Base-by-base conservation (phyloP, 2,329 filamentous ascomycete species). In the Penicillium sp. region DNA sequence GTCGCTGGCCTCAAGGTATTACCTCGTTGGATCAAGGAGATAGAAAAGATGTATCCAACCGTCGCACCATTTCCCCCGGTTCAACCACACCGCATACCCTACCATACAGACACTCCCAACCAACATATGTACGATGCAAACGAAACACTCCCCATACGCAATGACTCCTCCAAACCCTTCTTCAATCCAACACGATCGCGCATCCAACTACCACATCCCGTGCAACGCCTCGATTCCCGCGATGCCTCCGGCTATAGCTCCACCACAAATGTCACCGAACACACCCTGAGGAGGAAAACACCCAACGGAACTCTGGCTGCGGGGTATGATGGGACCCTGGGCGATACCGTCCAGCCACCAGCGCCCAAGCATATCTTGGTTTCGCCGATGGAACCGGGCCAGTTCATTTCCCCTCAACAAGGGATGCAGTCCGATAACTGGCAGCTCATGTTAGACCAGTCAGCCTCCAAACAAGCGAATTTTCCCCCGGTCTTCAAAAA, bases 281-380 rank as follows among this genome's bases (percentile, higher is more conserved):
- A 96, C 72, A 89, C 90, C 65, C 80, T 97, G 54, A 86, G 93
- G 62, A 85, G 93, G 62, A 97, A 97, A 74, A 97, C 93, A 9
- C 94, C 93, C 5, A 93, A 88, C 68, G 94, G 93, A n/a, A 96
- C 91, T 36, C 83, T 97, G 58, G 88, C 93, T 61, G 91, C 90
- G 51, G 91, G 91, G 11, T 97, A 96, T 68, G 92, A 97, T 80
- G 91, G 89, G 31, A 90, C 89, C 5, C 86, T 87, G 1, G 81
- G 87, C 22, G 88, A 91, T 67, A 84, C 88, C 65, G 85, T 49
- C 14, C 82, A 10, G 84, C 87, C 35, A 36, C 88, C 88, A 6
- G 87, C 90, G 1, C 79, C 85, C 44, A 97, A 97, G 75, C 91
- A 96, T 70, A 85, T 96, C 69, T 80, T 94, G 19, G 78, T 96